Evolutionary conservation across 306 rosid species (phyloP), one percentile per base, ranked within the genome.

Genomic region (Acacia crassicarpa): DNA sequence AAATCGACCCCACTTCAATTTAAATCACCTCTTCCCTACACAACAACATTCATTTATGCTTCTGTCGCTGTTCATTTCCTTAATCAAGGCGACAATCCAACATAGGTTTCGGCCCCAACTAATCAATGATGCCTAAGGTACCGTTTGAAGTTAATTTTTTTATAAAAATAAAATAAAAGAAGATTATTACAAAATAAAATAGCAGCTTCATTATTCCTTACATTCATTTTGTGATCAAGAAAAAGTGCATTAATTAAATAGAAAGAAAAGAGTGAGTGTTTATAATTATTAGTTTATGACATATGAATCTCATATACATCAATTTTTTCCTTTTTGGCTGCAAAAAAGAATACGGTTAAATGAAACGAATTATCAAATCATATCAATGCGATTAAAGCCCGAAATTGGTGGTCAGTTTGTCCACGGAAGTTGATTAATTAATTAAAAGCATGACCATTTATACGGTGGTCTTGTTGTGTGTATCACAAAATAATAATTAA

Each of bases 1-100:
- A 53, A 53, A 53, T 71, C 14, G 76, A 71, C 76, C 76, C 76
- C 76, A 72, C 76, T 15, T 25, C 17, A 44, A 44, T 44, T 71
- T 71, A 51, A 49, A 23, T 12, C 19, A 11, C 9, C 53, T 48
- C 74, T 20, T 43, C 30, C 13, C 25, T 25, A 40, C 25, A 38
- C 67, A 14, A 10, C 53, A 69, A 41, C n/a, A 62, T 25, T 69
- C 74, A 43, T 56, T 20, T 16, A 56, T n/a, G 20, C 9, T n/a
- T 43, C 43, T 70, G 32, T 43, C 54, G 11, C 33, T 70, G 13
- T 6, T 70, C 1, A 11, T 11, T 41, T 44, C 17, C 13, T 41
- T 70, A 44, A n/a, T 70, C 11, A 41, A 14, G 20, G 75, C 30
- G 75, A 70, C 51, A 70, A 70, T 43, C 33, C 22, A 66, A 12